phyloP scores from a whole-genome alignment of 352 stramenopile species.

The Phytophthora tentaculata region DNA sequence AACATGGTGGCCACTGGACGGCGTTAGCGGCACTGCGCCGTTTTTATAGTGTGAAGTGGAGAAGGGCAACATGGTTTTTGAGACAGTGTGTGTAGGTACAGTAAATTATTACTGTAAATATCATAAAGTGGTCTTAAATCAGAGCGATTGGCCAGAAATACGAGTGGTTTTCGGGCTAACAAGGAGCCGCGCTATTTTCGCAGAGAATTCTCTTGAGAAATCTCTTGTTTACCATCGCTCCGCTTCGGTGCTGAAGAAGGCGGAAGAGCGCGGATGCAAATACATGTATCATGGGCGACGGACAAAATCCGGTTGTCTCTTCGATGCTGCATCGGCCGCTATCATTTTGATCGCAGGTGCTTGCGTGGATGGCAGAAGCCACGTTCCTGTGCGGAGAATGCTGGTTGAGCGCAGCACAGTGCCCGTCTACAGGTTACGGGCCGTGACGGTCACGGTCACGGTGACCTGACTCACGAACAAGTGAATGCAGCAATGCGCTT shows the following conservation, averaged over 20 bases:
- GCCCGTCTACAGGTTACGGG: conserved; percentile 1
- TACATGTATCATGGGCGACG: neutral
- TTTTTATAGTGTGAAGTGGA: conserved; percentile 23
- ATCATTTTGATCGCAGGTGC: conserved; percentile 24
- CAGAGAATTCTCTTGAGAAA: conserved; percentile 8
- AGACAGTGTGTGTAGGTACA: conserved; percentile 14
- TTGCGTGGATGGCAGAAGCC: neutral
- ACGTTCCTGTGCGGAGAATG: conserved; percentile 5
- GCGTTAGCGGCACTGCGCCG: neutral
- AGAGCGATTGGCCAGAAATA: neutral
- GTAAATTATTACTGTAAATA: no score
- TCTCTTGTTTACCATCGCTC: neutral
- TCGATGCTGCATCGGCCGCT: neutral
- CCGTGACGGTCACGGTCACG: no score
- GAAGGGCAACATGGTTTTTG: conserved; percentile 1
- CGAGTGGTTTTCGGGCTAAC: neutral
- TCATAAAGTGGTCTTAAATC: neutral
- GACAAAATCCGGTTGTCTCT: conserved; percentile 4
- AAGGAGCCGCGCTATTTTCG: conserved; percentile 13
- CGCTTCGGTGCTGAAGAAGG: neutral
- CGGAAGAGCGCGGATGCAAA: neutral
- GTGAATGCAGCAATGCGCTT: neutral
- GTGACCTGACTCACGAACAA: neutral
- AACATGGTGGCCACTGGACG: conserved; percentile 36
- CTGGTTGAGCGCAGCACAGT: neutral